Evolutionary conservation across 768 basidiomycete genomes (phyloP).

Genomic region (Cystobasidium tubakii): DNA sequence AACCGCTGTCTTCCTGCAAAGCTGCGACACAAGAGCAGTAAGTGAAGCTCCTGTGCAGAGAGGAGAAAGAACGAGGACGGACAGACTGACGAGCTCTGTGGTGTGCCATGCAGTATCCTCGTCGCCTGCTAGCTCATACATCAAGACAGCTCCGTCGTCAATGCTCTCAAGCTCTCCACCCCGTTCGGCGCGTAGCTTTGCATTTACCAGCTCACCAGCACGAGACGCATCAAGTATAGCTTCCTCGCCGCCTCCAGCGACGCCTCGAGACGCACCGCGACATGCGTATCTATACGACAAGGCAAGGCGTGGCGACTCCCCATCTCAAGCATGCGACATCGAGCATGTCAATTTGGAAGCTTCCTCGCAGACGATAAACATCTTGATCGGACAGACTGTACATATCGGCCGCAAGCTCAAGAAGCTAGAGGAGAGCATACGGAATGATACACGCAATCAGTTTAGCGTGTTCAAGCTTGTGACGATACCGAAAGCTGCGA

Average conservation of each 20-base stretch:
- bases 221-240: slow-evolving; percentile 3
- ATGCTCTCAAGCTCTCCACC: slow-evolving; percentile 7
- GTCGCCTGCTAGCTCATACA: not conserved
- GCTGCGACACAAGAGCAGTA: not conserved
- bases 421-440: slow-evolving; percentile 9
- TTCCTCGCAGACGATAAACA: not conserved
- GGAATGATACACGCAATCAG: not conserved
- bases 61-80: not conserved
- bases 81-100: not conserved
- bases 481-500: slow-evolving; percentile 32
- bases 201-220: slow-evolving; percentile 5
- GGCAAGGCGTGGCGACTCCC: not conserved
- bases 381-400: slow-evolving; percentile 5
- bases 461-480: not conserved
- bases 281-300: not conserved
- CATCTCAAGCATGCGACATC: not conserved
- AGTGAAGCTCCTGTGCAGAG: not conserved
- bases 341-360: not conserved
- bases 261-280: not conserved
- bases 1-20: slow-evolving; percentile 3
- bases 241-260: slow-evolving; percentile 13
- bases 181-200: not conserved
- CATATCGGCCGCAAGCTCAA: slow-evolving; percentile 30
- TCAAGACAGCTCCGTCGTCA: not conserved
- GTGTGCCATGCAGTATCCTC: not conserved